Conservation (phyloP, 2,329 filamentous ascomycete species). For the Rhynchosporium secalis region DNA sequence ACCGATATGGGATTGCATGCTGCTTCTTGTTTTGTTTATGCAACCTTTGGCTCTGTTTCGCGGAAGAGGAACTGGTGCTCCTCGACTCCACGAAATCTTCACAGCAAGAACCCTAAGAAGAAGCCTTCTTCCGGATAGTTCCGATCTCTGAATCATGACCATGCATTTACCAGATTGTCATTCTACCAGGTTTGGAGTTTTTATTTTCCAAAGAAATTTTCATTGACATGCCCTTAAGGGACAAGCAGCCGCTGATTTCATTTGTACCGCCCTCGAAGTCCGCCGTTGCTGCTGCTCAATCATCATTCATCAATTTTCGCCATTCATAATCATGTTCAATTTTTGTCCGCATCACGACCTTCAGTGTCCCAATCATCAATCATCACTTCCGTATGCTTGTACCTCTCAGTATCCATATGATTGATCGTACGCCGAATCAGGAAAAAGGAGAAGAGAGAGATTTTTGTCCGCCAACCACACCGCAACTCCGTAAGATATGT, state of each 20-base stretch:
- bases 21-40: neutral
- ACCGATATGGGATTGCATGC: neutral
- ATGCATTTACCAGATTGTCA: neutral
- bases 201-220: neutral
- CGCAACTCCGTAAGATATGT: slow-evolving; percentile 19
- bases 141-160: neutral
- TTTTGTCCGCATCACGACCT: neutral
- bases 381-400: neutral
- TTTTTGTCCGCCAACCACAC: slow-evolving; percentile 4
- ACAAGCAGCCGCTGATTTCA: slow-evolving; percentile 7
- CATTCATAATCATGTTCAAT: neutral
- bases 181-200: neutral
- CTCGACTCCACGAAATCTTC: no score
- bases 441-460: slow-evolving; percentile 5
- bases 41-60: no score
- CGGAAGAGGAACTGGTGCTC: no score
- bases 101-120: no score
- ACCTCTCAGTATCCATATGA: slow-evolving; percentile 1
- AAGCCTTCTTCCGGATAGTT: no score
- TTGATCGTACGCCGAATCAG: slow-evolving; percentile 13
- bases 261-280: slow-evolving; percentile 1
- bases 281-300: slow-evolving; percentile 5
- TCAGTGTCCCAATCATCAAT: neutral
- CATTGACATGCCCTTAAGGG: slow-evolving; percentile 6
- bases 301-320: slow-evolving; percentile 13